Percentiles rank a stretch among this genome's conserved stretches.
phyloP scores from a whole-genome alignment of 805 yeast genomes.

The Yamadazyma sp. region DNA sequence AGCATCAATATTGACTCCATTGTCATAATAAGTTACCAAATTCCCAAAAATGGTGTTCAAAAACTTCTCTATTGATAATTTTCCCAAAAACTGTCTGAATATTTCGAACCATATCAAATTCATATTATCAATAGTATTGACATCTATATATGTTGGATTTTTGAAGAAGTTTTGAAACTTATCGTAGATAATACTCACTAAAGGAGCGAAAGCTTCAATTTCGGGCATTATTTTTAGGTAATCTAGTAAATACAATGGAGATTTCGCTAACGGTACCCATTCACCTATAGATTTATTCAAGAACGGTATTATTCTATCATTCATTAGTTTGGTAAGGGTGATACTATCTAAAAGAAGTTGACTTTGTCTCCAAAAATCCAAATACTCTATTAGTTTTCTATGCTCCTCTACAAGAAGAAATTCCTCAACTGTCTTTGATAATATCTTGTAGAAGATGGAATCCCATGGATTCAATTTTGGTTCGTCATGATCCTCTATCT shows the following conservation, averaged over 20 bases:
- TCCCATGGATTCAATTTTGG: constrained; percentile 17
- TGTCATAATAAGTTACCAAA: constrained; percentile 1
- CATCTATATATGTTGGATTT: neutral
- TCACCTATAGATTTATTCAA: constrained; percentile 8
- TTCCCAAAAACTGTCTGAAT: constrained; percentile 7
- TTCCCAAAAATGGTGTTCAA: constrained; percentile 1
- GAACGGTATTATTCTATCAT: constrained; percentile 19
- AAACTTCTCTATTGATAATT: neutral
- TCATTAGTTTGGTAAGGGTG: constrained; percentile 10
- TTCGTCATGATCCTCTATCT: constrained; percentile 3
- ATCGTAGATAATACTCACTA: constrained; percentile 9
- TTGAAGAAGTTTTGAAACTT: constrained; percentile 9
- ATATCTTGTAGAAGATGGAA: constrained; percentile 14
- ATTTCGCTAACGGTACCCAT: constrained; percentile 16
- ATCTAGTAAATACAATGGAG: constrained; percentile 19
- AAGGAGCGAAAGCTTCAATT: constrained; percentile 1
- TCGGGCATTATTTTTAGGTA: constrained; percentile 16
- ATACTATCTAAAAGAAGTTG: constrained; percentile 15
- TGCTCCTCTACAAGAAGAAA: constrained; percentile 3
- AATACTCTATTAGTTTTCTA: constrained; percentile 9
- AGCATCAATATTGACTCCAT: neutral
- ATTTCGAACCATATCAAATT: constrained; percentile 8
- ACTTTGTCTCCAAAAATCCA: constrained; percentile 16
- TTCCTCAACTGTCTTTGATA: neutral
- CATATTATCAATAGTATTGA: constrained; percentile 2